Conservation (phyloP, 352 stramenopile species). For the Salisapilia sapeloensis region DNA sequence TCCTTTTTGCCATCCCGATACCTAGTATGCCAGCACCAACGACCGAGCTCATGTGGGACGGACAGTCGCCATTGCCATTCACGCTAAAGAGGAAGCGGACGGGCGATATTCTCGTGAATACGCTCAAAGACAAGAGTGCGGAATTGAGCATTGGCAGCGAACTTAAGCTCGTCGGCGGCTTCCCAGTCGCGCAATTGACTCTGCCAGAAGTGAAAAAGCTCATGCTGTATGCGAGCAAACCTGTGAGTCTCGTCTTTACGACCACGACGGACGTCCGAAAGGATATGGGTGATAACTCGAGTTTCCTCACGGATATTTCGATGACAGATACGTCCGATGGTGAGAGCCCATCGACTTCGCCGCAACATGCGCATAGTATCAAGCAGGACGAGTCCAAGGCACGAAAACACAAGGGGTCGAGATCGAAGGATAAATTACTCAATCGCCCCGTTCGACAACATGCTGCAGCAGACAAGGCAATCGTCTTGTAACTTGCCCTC, state of each 20-base stretch:
- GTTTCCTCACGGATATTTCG: constrained; percentile 14
- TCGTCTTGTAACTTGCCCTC: constrained; percentile 24
- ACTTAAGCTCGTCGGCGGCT: constrained; percentile 55
- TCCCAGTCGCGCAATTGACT: constrained; percentile 51
- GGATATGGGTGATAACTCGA: constrained; percentile 17
- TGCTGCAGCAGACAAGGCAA: constrained; percentile 34
- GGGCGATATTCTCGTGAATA: constrained; percentile 50
- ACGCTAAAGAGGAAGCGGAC: constrained; percentile 61
- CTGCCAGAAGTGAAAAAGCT: constrained; percentile 62
- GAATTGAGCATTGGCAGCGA: constrained; percentile 43
- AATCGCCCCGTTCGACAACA: constrained; percentile 58
- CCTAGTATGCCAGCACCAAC: too few relatives aligned
- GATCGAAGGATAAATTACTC: constrained; percentile 47
- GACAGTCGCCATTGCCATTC: constrained; percentile 28
- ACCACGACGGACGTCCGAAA: constrained; percentile 33
- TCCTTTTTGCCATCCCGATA: too few relatives aligned
- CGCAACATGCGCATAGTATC: too few relatives aligned
- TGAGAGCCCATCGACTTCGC: constrained; percentile 1
- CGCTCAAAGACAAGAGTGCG: constrained; percentile 11
- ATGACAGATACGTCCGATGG: not conserved
- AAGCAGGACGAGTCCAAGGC: constrained; percentile 6
- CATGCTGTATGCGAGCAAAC: constrained; percentile 52
- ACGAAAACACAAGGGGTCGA: constrained; percentile 55
- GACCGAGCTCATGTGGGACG: constrained; percentile 56
- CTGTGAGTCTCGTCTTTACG: constrained; percentile 67